A percentile compares a stretch with the other conserved stretches of the same genome.
These are phyloP conservation scores for Talaromyces sp. DNA, from an alignment of 2,329 filamentous ascomycete genomes.

Conservation along the genomic window DNA sequence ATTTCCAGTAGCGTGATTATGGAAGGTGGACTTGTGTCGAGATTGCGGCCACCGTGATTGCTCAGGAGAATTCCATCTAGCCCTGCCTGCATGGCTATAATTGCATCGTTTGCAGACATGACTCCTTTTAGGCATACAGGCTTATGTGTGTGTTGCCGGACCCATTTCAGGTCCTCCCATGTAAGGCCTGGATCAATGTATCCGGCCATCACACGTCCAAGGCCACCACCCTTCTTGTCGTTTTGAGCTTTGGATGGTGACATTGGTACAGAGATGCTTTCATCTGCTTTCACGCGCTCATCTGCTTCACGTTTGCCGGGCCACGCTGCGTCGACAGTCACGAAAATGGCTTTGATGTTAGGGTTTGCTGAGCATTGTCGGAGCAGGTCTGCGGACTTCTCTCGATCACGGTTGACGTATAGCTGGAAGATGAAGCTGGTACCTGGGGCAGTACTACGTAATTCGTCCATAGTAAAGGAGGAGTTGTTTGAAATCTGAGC, in stretches of 20 bases:
- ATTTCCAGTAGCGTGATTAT: constrained; percentile 58
- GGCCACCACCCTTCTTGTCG: constrained; percentile 57
- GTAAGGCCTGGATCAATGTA: constrained; percentile 57
- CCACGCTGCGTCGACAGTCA: constrained; percentile 61
- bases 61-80: constrained; percentile 59
- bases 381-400: constrained; percentile 53
- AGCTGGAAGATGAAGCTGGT: constrained; percentile 58
- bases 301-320: constrained; percentile 60
- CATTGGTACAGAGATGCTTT: constrained; percentile 46
- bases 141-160: constrained; percentile 50
- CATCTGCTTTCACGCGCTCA: constrained; percentile 55
- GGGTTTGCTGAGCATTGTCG: constrained; percentile 45
- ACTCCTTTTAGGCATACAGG: constrained; percentile 62
- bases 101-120: constrained; percentile 60
- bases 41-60: constrained; percentile 61
- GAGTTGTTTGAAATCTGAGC: constrained; percentile 62
- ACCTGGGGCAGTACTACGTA: constrained; percentile 48
- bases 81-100: constrained; percentile 52
- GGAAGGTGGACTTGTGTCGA: constrained; percentile 55
- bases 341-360: constrained; percentile 50
- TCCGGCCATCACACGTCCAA: constrained; percentile 56
- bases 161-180: constrained; percentile 60
- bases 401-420: constrained; percentile 57
- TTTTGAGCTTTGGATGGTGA: constrained; percentile 49
- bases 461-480: constrained; percentile 60